Evolutionary conservation across 257 asterid species (phyloP).

Genomic region (Rauvolfia tetraphylla): DNA sequence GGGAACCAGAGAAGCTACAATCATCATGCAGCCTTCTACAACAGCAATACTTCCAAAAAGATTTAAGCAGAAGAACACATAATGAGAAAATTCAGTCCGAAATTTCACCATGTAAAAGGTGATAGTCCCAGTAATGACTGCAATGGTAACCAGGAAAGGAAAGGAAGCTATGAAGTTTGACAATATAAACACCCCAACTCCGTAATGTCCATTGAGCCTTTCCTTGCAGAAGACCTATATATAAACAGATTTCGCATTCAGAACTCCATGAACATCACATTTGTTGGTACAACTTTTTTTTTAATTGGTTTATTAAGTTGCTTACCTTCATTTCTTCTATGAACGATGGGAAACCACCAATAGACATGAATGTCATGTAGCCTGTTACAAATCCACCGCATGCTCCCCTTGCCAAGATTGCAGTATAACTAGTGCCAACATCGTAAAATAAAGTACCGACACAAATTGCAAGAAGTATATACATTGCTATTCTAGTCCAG

Average conservation of each 20-base stretch:
- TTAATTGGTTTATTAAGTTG: neutral
- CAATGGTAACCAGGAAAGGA: constrained; percentile 69
- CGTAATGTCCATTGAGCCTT: constrained; percentile 87
- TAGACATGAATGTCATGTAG: constrained; percentile 95
- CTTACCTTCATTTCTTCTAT: constrained; percentile 84
- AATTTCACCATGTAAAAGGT: constrained; percentile 72
- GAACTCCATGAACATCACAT: neutral
- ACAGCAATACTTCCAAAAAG: constrained; percentile 76
- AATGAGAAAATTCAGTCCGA: constrained; percentile 51
- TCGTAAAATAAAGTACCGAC: constrained; percentile 89
- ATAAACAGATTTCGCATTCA: neutral
- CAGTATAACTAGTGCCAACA: constrained; percentile 81
- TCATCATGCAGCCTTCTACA: constrained; percentile 97
- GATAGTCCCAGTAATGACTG: constrained; percentile 61
- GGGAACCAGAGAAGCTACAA: constrained; percentile 83
- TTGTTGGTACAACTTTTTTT: neutral
- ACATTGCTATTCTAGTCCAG: constrained; percentile 77
- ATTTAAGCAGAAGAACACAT: constrained; percentile 64
- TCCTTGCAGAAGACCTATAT: constrained; percentile 67
- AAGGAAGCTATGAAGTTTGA: constrained; percentile 80
- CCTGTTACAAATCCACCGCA: constrained; percentile 91
- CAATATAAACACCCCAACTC: constrained; percentile 69
- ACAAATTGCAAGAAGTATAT: constrained; percentile 57
- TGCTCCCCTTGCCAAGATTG: constrained; percentile 89
- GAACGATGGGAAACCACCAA: constrained; percentile 96